These are phyloP conservation scores for Globisporangium orthogonon DNA, from an alignment of 352 stramenopile genomes.

Conservation along the genomic window DNA sequence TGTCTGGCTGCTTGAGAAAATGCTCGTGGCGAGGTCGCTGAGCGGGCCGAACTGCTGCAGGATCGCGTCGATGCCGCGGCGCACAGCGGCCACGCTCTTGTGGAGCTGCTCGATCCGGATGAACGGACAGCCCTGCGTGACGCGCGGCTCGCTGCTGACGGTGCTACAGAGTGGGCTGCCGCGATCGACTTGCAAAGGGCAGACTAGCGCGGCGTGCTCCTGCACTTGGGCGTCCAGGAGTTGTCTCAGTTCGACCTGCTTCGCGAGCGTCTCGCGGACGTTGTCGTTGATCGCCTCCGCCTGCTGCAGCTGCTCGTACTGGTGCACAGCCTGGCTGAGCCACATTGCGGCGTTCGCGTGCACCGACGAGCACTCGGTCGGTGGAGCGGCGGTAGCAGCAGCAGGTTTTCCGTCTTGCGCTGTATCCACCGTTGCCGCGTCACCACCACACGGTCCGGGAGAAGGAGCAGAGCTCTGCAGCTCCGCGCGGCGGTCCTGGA, in stretches of 20 bases:
- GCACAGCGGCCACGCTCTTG: constrained; percentile 2
- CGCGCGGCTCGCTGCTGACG: constrained; percentile 2
- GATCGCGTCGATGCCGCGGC: constrained; percentile 5
- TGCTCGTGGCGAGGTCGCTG: constrained; percentile 4
- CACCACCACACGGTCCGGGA: too few species aligned
- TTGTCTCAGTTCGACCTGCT: constrained; percentile 40
- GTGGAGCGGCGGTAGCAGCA: too few species aligned
- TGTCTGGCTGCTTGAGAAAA: constrained; percentile 11
- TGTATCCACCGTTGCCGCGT: too few species aligned
- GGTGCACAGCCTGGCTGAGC: constrained; percentile 32
- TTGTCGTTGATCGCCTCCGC: constrained; percentile 31
- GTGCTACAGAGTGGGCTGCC: not conserved
- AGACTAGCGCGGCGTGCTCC: not conserved
- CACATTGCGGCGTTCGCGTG: constrained; percentile 21
- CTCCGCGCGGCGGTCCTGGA: not conserved
- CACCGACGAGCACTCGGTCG: not conserved
- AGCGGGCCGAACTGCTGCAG: not conserved
- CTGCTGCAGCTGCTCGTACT: constrained; percentile 37
- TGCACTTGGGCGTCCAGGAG: constrained; percentile 13
- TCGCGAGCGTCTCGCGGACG: constrained; percentile 26
- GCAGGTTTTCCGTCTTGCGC: not conserved
- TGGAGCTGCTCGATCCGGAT: constrained; percentile 12
- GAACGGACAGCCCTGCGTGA: constrained; percentile 2
- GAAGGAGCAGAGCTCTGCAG: not conserved
- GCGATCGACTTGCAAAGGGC: not conserved